phyloP scores from a whole-genome alignment of 2,329 filamentous ascomycete genomes.

The Stemphylium beticola region DNA sequence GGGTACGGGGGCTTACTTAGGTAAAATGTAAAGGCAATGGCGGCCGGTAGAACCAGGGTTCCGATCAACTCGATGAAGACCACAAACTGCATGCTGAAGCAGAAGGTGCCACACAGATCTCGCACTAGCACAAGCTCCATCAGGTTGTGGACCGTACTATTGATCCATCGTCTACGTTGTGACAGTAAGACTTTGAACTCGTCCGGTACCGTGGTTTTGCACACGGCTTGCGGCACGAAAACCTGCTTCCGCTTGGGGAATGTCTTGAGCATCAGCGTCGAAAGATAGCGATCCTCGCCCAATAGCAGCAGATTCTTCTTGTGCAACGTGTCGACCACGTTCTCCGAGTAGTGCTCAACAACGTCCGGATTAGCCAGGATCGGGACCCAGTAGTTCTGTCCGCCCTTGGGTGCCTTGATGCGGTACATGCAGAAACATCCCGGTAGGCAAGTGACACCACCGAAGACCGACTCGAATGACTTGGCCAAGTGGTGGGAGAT shows the following conservation, averaged over 20 bases:
- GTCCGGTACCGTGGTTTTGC: conserved; percentile 97
- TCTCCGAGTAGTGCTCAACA: conserved; percentile 98
- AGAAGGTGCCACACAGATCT: conserved; percentile 97
- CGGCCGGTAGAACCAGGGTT: conserved; percentile 91
- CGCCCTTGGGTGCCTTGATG: conserved; percentile 98
- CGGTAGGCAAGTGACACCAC: conserved; percentile 96
- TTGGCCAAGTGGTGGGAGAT: conserved; percentile 97
- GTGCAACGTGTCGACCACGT: conserved; percentile 96
- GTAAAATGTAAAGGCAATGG: conserved; percentile 96
- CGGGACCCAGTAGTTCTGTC: conserved; percentile 99
- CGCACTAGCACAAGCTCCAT: conserved; percentile 96
- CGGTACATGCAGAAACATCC: conserved; percentile 99
- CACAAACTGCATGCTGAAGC: conserved; percentile 99
- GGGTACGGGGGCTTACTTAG: conserved; percentile 69
- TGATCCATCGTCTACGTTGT: conserved; percentile 97
- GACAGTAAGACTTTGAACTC: conserved; percentile 90
- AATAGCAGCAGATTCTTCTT: conserved; percentile 94
- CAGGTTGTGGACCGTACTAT: conserved; percentile 97
- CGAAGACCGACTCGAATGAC: conserved; percentile 97
- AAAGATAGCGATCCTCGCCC: conserved; percentile 93
- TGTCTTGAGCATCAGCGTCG: conserved; percentile 96
- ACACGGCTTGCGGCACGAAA: conserved; percentile 97
- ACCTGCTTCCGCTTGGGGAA: conserved; percentile 99
- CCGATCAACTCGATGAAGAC: conserved; percentile 94
- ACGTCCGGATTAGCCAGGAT: conserved; percentile 98